Evolutionary conservation across 805 yeast genomes (phyloP).

Genomic region (Naumovozyma baii): DNA sequence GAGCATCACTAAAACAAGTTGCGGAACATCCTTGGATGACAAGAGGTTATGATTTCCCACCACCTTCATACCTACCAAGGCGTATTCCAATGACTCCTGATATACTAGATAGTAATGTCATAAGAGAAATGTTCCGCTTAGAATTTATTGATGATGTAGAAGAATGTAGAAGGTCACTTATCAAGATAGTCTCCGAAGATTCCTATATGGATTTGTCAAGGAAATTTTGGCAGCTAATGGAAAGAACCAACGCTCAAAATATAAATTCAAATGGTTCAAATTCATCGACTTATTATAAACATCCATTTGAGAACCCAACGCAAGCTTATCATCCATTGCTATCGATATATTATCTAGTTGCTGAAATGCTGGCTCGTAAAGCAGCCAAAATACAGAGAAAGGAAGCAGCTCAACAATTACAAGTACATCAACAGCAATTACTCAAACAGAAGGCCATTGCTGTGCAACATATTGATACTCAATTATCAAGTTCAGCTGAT

Average conservation of each 20-base stretch:
- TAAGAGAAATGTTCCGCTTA: constrained; percentile 64
- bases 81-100: constrained; percentile 53
- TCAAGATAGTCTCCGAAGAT: constrained; percentile 48
- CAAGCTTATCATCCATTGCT: constrained; percentile 79
- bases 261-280: constrained; percentile 2
- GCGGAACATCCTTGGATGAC: constrained; percentile 91
- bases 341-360: constrained; percentile 77
- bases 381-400: constrained; percentile 38
- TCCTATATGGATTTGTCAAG: constrained; percentile 38
- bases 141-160: constrained; percentile 66
- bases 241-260: constrained; percentile 1
- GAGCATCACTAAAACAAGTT: constrained; percentile 74
- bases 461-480: constrained; percentile 2
- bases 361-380: constrained; percentile 71
- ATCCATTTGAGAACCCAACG: constrained; percentile 56
- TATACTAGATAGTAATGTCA: constrained; percentile 41
- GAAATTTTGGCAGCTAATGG: constrained; percentile 22
- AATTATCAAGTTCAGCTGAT: too few relatives aligned
- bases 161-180: constrained; percentile 46
- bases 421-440: constrained; percentile 15
- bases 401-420: constrained; percentile 11
- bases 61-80: constrained; percentile 63
- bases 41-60: constrained; percentile 66
- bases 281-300: constrained; percentile 3
- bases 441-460: constrained; percentile 5